Evolutionary conservation across 345 rosid species (phyloP).

Genomic region (Nephelium lappaceum): DNA sequence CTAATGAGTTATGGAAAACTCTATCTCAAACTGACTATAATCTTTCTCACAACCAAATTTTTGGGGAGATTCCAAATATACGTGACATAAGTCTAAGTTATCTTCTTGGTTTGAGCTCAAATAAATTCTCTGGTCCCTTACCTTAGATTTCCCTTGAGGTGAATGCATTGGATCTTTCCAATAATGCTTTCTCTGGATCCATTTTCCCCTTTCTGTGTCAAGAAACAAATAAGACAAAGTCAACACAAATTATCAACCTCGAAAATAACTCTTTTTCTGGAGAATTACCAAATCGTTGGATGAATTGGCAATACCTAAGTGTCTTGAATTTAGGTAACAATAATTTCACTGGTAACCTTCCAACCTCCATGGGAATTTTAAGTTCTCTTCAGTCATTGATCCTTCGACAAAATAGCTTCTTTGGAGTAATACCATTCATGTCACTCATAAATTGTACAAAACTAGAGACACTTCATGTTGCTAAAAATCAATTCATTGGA

Average conservation of each 20-base stretch:
- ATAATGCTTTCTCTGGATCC: too few species aligned
- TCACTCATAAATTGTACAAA: neutral
- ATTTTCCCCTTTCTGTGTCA: too few species aligned
- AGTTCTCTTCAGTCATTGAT: constrained; percentile 15
- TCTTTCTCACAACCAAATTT: neutral
- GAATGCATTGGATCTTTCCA: too few species aligned
- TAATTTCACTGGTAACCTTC: neutral
- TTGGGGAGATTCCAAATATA: constrained; percentile 9
- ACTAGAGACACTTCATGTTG: neutral
- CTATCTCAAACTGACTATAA: neutral
- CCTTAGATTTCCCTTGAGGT: neutral
- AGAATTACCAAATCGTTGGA: too few species aligned
- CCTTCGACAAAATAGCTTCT: constrained; percentile 23
- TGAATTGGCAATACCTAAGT: neutral
- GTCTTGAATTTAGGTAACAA: constrained; percentile 29
- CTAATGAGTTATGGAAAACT: constrained; percentile 10
- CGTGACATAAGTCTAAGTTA: neutral
- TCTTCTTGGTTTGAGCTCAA: constrained; percentile 18
- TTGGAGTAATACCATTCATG: neutral
- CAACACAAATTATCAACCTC: too few species aligned
- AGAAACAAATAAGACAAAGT: too few species aligned
- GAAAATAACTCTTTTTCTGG: too few species aligned
- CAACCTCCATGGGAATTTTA: constrained; percentile 30
- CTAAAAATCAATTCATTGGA: constrained; percentile 15
- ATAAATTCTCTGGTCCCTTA: constrained; percentile 17